Evolutionary conservation across 75 land plant species (phyloP), one percentile per base, ranked within the genome.

Genomic region (Cunninghamia lanceolata): DNA sequence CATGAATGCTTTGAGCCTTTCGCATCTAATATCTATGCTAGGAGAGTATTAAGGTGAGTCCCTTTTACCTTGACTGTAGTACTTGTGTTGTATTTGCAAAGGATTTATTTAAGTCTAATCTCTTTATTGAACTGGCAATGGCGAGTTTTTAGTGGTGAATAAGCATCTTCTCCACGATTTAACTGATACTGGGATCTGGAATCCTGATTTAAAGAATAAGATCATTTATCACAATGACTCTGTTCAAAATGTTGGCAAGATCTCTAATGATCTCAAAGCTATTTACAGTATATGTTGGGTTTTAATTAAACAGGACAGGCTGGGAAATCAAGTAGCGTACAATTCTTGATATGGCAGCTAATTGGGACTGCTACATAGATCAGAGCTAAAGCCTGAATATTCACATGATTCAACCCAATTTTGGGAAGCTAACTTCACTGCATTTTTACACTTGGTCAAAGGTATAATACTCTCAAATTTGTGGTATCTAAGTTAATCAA

Each of bases 351-450:
- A 96, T 97, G 98, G 99, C 99, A 83, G 94, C 90, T 73, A 98
- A 96, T 79, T 93, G 99, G 68, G 99, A 98, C 7, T 94, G 95
- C 87, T 95, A 89, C 40, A 95, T 96, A 50, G 98, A 96, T 84
- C 98, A 96, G 89, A 97, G 99, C 77, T 97, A 97, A 77, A 97
- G 99, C 88, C 86, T 97, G 1, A 97, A 97, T 84, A 96, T 97
- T 30, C 98, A 97, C 76, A 97, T 97, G 99, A 96, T 95, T 76
- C 99, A 96, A 86, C 93, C 99, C 1, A 93, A 93, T 80, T 91
- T 90, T 88, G n/a, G n/a, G n/a, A n/a, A n/a, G n/a, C n/a, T n/a
- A n/a, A n/a, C n/a, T n/a, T n/a, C n/a, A n/a, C n/a, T n/a, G n/a
- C n/a, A n/a, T n/a, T n/a, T n/a, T n/a, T n/a, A n/a, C n/a, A n/a